These are phyloP conservation scores for Metarhizium rileyi DNA, from an alignment of 2,329 filamentous ascomycete species.

Conservation along the genomic window DNA sequence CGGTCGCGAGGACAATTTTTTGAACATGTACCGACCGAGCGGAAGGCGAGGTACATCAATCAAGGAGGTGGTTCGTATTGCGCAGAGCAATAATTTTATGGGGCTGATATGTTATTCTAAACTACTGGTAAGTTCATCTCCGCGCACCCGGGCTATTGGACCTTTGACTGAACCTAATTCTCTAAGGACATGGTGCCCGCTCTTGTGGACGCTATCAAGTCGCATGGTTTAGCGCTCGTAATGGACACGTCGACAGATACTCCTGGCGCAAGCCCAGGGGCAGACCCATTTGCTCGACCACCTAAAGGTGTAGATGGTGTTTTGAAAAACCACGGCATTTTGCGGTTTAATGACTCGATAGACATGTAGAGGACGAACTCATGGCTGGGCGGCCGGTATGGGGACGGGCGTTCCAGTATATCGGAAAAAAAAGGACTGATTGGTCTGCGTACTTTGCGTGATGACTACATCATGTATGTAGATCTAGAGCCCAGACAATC, in stretches of 20 bases:
- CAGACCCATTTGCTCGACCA: conserved; percentile 47
- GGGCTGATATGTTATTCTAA: conserved; percentile 83
- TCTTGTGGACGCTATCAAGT: conserved; percentile 87
- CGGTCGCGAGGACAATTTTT: conserved; percentile 46
- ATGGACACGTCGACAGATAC: conserved; percentile 67
- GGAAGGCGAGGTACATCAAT: conserved; percentile 73
- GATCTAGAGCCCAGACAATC: neutral
- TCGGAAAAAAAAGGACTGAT: neutral
- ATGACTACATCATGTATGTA: neutral
- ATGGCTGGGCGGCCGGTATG: neutral
- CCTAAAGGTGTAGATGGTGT: conserved; percentile 82
- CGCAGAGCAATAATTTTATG: conserved; percentile 97
- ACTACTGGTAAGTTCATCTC: conserved; percentile 56
- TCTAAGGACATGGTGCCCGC: conserved; percentile 88
- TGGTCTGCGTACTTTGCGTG: conserved; percentile 1
- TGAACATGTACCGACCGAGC: conserved; percentile 37
- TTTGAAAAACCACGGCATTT: conserved; percentile 73
- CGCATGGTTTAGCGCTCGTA: conserved; percentile 83
- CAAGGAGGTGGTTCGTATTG: conserved; percentile 89
- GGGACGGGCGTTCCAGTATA: neutral
- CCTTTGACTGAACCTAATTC: conserved; percentile 11
- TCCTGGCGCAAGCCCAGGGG: conserved; percentile 27
- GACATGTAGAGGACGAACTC: conserved; percentile 42
- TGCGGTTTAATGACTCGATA: conserved; percentile 90
- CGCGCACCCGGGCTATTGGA: neutral